A percentile compares a stretch with the other conserved stretches of the same genome.
These are phyloP conservation scores for Gynochthodes officinalis DNA, from an alignment of 257 asterid genomes.

Conservation along the genomic window DNA sequence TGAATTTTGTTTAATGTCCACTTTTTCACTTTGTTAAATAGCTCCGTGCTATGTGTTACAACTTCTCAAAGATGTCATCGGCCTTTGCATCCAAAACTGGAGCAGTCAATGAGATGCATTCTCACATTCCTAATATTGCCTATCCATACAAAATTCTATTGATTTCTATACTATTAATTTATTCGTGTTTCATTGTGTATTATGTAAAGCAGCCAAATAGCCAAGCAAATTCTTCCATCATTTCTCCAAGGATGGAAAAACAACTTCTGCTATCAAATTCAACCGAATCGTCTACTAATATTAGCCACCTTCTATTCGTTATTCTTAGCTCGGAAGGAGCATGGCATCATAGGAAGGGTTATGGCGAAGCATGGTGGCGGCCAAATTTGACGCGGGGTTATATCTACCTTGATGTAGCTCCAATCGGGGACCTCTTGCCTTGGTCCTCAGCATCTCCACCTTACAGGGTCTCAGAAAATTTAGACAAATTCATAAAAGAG, in stretches of 20 bases:
- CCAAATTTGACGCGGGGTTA: constrained; percentile 41
- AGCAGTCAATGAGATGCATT: not conserved
- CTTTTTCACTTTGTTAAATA: too few species aligned
- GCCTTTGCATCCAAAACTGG: not conserved
- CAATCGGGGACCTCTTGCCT: constrained; percentile 20
- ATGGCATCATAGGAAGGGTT: constrained; percentile 30
- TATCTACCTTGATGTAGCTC: constrained; percentile 34
- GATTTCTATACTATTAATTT: not conserved
- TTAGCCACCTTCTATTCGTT: constrained; percentile 38
- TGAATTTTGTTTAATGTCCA: too few species aligned
- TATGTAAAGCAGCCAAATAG: not conserved
- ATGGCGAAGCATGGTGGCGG: constrained; percentile 49
- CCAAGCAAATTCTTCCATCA: not conserved
- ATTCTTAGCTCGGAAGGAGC: constrained; percentile 35
- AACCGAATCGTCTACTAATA: constrained; percentile 22
- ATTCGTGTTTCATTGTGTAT: not conserved
- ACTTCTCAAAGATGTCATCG: not conserved
- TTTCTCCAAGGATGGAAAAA: not conserved
- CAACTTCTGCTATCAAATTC: not conserved
- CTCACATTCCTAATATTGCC: not conserved
- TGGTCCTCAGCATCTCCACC: constrained; percentile 39
- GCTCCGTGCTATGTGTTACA: too few species aligned
- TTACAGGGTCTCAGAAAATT: constrained; percentile 26
- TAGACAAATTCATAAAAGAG: constrained; percentile 17
- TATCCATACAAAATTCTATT: not conserved